Base-by-base conservation (phyloP, 1,284 basidiomycete species). In the Amylostereum areolatum region DNA sequence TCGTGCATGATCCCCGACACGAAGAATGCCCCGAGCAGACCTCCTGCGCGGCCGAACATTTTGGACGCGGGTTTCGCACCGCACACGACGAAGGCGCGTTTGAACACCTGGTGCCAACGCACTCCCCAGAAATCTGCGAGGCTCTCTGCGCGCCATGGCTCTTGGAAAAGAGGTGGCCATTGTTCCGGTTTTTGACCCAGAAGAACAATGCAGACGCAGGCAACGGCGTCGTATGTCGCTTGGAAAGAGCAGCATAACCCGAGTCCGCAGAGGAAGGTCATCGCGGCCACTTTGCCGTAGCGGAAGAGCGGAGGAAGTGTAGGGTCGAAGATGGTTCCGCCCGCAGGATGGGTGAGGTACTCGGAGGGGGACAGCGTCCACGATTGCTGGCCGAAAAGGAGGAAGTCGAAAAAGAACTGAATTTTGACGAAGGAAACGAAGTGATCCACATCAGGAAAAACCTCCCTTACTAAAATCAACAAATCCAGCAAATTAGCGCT, bases 21-120 rank as follows among this genome's bases (percentile, higher is more conserved):
- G 34, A 50, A n/a, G 46, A 54, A 56, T 24, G 55, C 49, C 12
- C 55, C 52, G 24, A 62, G 25, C 35, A 57, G 44, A 18, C 47
- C 57, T 25, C 59, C 60, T 8, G 55, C 35, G 24, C 49, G 34
- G 35, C 59, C 59, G n/a, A 55, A 10, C 9, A 56, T 37, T 27
- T 12, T 10, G 3, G 32, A 46, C 8, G 32, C 43, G 1, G 54
- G 54, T 12, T 45, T 46, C 10, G 47, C 47, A 12, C 54, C 52
- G n/a, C 37, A 46, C 3, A 41, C n/a, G 31, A 59, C 60, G 53
- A 80, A 78, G 28, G 65, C 57, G 49, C 75, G 68, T 12, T 75
- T 66, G 56, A 78, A 77, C 5, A 73, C 48, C 55, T 78, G 75
- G 59, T 81, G 78, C 79, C 78, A 81, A 24, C 73, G 64, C 33